These are phyloP conservation scores for Nakazawaea sp. DNA, from an alignment of 805 yeast genomes.

Conservation along the genomic window DNA sequence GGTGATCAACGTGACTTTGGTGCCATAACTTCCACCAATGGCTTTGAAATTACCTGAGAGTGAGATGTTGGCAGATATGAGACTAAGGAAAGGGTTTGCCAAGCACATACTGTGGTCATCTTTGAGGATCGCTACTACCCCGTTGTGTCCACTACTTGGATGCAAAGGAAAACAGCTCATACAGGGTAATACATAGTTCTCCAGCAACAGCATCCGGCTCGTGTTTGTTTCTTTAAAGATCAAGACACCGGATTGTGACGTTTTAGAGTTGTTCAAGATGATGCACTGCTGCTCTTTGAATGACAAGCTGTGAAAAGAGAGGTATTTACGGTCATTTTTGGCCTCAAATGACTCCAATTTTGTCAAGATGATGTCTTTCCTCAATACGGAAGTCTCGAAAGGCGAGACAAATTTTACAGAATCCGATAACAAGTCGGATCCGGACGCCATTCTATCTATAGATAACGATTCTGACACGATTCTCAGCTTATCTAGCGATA, in stretches of 20 bases:
- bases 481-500: conserved; percentile 20
- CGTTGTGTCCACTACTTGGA: conserved; percentile 27
- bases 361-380: conserved; percentile 69
- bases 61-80: conserved; percentile 29
- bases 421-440: conserved; percentile 23
- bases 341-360: conserved; percentile 40
- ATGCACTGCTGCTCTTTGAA: conserved; percentile 56
- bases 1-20: conserved; percentile 18
- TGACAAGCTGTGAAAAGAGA: conserved; percentile 31
- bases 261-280: conserved; percentile 39
- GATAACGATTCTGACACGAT: conserved; percentile 32
- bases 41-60: conserved; percentile 16
- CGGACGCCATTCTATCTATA: conserved; percentile 39
- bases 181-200: conserved; percentile 4
- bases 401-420: conserved; percentile 14
- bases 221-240: conserved; percentile 32
- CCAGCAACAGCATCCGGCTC: conserved; percentile 12
- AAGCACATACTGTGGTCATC: conserved; percentile 29
- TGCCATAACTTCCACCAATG: conserved; percentile 18
- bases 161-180: conserved; percentile 33
- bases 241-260: conserved; percentile 40
- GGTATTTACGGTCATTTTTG: conserved; percentile 20
- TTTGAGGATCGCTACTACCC: conserved; percentile 37
- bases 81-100: conserved; percentile 51
- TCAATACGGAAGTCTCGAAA: conserved; percentile 28